Evolutionary conservation across 345 rosid species (phyloP).

Genomic region (Geranium brycei): DNA sequence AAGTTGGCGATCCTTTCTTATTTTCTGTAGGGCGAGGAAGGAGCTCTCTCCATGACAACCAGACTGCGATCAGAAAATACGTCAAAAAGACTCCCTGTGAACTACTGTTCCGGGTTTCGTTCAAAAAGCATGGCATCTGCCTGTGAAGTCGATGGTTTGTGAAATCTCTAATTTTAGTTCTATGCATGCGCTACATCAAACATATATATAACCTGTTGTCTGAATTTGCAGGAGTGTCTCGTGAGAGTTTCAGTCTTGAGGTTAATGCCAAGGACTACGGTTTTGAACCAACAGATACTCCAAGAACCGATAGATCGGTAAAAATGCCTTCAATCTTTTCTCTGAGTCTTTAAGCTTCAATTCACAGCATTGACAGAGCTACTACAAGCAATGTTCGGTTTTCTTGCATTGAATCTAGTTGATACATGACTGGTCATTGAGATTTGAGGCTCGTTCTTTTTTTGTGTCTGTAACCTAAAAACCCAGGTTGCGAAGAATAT

Average conservation of each 20-base stretch:
- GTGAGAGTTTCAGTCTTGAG: slow-evolving; percentile 67
- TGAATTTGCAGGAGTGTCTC: slow-evolving; percentile 50
- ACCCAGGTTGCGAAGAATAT: slow-evolving; percentile 63
- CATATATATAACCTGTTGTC: neutral
- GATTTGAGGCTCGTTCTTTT: too few relatives aligned
- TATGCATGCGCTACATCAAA: neutral
- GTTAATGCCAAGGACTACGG: slow-evolving; percentile 77
- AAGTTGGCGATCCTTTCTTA: neutral
- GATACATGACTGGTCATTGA: too few relatives aligned
- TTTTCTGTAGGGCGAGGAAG: slow-evolving; percentile 76
- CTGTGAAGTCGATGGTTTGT: slow-evolving; percentile 66
- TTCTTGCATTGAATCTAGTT: too few relatives aligned
- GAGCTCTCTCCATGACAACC: slow-evolving; percentile 93
- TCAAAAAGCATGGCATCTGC: slow-evolving; percentile 48
- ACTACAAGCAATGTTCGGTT: too few relatives aligned
- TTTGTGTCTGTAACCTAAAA: too few relatives aligned
- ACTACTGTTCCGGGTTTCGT: slow-evolving; percentile 92
- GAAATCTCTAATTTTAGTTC: neutral
- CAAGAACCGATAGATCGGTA: slow-evolving; percentile 93
- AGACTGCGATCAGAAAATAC: slow-evolving; percentile 48
- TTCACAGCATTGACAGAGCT: too few relatives aligned
- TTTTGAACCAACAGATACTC: slow-evolving; percentile 77
- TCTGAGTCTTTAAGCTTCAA: neutral
- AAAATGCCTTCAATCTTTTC: slow-evolving; percentile 9
- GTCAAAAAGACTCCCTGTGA: slow-evolving; percentile 84